Conservation (phyloP, 169 alveolate species). For the Cytauxzoon felis region DNA sequence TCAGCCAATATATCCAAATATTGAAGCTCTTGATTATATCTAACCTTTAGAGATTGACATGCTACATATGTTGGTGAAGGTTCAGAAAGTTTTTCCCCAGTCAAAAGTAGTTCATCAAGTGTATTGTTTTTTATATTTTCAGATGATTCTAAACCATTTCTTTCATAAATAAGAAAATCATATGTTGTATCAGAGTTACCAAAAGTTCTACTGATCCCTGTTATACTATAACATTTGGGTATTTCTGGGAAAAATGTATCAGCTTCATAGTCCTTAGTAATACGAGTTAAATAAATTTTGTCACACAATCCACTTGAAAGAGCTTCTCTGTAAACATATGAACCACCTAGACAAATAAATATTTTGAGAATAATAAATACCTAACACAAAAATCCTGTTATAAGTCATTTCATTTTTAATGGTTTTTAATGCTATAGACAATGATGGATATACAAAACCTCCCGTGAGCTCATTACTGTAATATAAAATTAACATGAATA, state of each 20-base stretch:
- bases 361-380: conserved; percentile 6
- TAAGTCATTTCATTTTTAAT: conserved; percentile 35
- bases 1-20: conserved; percentile 88
- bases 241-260: conserved; percentile 56
- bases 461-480: conserved; percentile 54
- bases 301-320: conserved; percentile 63
- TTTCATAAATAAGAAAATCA: conserved; percentile 67
- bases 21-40: conserved; percentile 89
- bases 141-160: background rate
- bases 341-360: conserved; percentile 78
- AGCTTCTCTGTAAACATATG: conserved; percentile 74
- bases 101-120: conserved; percentile 33
- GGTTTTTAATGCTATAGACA: conserved; percentile 61
- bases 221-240: conserved; percentile 52
- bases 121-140: background rate
- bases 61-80: conserved; percentile 46
- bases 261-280: conserved; percentile 67
- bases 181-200: conserved; percentile 59
- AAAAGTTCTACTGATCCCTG: conserved; percentile 63
- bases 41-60: conserved; percentile 64
- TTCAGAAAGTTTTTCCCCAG: conserved; percentile 30
- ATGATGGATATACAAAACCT: conserved; percentile 41
- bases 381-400: conserved; percentile 71
- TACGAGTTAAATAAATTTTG: conserved; percentile 81
- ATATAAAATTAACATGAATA: background rate